Conservation (phyloP, 306 rosid genomes). For the Lathyrus sativus region DNA sequence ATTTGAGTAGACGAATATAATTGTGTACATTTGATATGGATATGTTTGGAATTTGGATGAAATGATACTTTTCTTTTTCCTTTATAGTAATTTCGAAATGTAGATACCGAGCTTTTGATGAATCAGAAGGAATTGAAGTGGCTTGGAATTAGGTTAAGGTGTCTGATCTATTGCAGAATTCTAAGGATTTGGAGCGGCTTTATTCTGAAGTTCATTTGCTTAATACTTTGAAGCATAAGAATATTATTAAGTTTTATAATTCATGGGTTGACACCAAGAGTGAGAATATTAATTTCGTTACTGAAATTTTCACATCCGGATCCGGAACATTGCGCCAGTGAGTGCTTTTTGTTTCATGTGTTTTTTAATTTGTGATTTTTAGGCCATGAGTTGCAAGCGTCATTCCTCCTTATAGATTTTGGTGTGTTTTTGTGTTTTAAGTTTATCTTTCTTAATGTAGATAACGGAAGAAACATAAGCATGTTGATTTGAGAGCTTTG, state of each 20-base stretch:
- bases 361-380: slow-evolving; percentile 10
- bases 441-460: slow-evolving; percentile 48
- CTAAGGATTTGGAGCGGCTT: slow-evolving; percentile 84
- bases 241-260: slow-evolving; percentile 82
- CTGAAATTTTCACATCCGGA: slow-evolving; percentile 95
- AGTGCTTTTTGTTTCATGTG: slow-evolving; percentile 40
- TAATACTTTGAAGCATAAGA: slow-evolving; percentile 92
- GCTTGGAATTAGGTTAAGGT: slow-evolving; percentile 99
- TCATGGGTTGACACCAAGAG: slow-evolving; percentile 82
- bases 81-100: slow-evolving; percentile 50
- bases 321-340: slow-evolving; percentile 94
- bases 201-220: slow-evolving; percentile 96
- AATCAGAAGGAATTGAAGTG: slow-evolving; percentile 95
- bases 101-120: slow-evolving; percentile 97
- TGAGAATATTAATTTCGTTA: slow-evolving; percentile 86
- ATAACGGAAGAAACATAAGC: slow-evolving; percentile 90
- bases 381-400: background rate
- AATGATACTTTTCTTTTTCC: slow-evolving; percentile 39
- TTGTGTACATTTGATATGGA: background rate
- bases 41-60: background rate
- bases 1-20: background rate
- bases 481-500: slow-evolving; percentile 94
- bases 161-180: slow-evolving; percentile 75
- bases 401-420: background rate
- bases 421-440: background rate